Base-by-base conservation (phyloP, 225 moss, liverwort and hornwort genomes). In the Pseudoscleropodium purum region DNA sequence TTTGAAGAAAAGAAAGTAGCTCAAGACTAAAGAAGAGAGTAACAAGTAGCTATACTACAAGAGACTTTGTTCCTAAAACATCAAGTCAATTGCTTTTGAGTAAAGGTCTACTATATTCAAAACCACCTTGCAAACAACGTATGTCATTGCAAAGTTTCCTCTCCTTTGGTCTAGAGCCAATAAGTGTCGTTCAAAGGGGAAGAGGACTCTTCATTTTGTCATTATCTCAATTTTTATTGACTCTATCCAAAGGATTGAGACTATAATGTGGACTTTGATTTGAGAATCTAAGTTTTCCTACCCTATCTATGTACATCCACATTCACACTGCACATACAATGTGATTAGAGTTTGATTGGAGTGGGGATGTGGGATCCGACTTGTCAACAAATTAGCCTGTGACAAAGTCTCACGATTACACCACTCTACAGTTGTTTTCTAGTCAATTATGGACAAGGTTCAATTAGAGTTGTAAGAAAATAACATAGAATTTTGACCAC, bases 351-450 rank as follows among this genome's bases (percentile, higher is more conserved):
- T 37, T 67, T 67, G 67, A 11, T 67, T 36, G 67, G 36, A 67
- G 19, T 36, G 11, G 67, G 6, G 37, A 37, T 37, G 11, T 37
- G 0, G 11, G 11, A 4, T 67, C 1, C 0, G 3, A 37, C 1
- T 4, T 0, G 11, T 67, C 67, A 67, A 6, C 6, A 11, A 37
- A 18, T 37, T 21, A 37, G 20, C 10, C 19, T 66, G 5, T 0
- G 2, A 19, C 1, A 36, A 3, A 66, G 66, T 5, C 9, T 66
- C 19, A 36, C 3, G 10, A 1, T 66, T 66, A 66, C 36, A 36
- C 0, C 0, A 0, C 18, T 66, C 18, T 52, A 13, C 54, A 54
- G 17, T 34, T 66, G 18, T 34, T 67, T 75, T 30, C 2, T 75
- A 54, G 57, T 33, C 33, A 18, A 49, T 18, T 49, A 4, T 17